These are phyloP conservation scores for Hericium erinaceus DNA, from an alignment of 768 basidiomycete species.

Conservation along the genomic window DNA sequence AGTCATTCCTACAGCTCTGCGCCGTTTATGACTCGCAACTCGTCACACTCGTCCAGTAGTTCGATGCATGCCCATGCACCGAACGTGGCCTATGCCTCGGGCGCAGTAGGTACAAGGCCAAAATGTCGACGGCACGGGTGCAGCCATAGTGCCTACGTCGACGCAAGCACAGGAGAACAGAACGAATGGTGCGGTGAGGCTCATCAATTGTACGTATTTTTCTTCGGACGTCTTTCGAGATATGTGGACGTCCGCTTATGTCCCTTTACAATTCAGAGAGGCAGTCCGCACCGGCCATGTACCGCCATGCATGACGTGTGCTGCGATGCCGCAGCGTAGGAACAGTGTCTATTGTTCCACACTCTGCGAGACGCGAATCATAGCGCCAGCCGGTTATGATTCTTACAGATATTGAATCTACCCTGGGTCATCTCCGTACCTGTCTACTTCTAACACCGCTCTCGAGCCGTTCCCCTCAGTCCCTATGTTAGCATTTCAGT, in stretches of 20 bases:
- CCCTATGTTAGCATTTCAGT: too few relatives aligned
- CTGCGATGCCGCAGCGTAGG: background rate
- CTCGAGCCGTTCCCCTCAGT: too few relatives aligned
- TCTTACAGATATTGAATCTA: too few relatives aligned
- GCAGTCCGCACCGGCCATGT: constrained; percentile 2
- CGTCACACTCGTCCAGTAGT: background rate
- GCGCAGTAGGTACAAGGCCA: background rate
- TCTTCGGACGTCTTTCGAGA: background rate
- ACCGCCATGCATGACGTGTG: constrained; percentile 3
- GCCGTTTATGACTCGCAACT: background rate
- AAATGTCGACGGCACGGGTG: constrained; percentile 3
- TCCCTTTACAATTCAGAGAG: background rate
- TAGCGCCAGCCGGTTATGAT: too few relatives aligned
- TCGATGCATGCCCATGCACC: background rate
- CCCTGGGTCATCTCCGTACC: too few relatives aligned
- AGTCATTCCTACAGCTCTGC: background rate
- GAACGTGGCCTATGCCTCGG: background rate
- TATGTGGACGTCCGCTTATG: too few relatives aligned
- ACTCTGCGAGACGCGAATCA: background rate
- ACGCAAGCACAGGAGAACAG: constrained; percentile 5
- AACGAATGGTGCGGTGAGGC: constrained; percentile 8
- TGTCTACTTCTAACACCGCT: too few relatives aligned
- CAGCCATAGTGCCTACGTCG: constrained; percentile 1
- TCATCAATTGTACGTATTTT: constrained; percentile 4
- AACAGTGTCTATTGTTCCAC: background rate